These are phyloP conservation scores for Berberis thunbergii DNA, from an alignment of 164 flowering plant genomes.

Conservation along the genomic window DNA sequence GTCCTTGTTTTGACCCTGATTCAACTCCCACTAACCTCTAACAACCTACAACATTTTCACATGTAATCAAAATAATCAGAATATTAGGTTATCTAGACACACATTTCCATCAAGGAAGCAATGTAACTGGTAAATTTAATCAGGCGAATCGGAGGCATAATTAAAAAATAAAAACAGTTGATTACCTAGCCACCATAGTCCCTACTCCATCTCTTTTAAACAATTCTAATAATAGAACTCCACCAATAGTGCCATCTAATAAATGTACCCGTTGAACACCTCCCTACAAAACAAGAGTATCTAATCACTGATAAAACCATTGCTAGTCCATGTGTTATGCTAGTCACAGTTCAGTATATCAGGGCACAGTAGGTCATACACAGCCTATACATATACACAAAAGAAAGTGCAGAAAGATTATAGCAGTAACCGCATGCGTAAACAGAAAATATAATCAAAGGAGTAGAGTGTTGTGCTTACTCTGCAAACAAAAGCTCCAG, in stretches of 20 bases:
- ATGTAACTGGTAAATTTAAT: no score
- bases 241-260: slow-evolving; percentile 78
- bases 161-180: not conserved
- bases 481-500: slow-evolving; percentile 93
- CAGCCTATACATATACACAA: not conserved
- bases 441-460: not conserved
- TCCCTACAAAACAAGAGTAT: slow-evolving; percentile 39
- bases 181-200: slow-evolving; percentile 97
- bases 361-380: no score
- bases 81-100: no score
- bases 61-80: no score
- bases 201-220: slow-evolving; percentile 96
- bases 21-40: no score
- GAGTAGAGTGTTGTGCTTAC: slow-evolving; percentile 32
- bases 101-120: no score
- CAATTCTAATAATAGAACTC: slow-evolving; percentile 73
- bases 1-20: no score
- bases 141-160: not conserved
- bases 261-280: slow-evolving; percentile 98
- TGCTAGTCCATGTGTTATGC: no score
- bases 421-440: not conserved
- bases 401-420: not conserved
- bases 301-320: no score
- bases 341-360: no score
- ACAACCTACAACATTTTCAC: no score